These are phyloP conservation scores for Lycium barbarum DNA, from an alignment of 257 asterid species.

Conservation along the genomic window DNA sequence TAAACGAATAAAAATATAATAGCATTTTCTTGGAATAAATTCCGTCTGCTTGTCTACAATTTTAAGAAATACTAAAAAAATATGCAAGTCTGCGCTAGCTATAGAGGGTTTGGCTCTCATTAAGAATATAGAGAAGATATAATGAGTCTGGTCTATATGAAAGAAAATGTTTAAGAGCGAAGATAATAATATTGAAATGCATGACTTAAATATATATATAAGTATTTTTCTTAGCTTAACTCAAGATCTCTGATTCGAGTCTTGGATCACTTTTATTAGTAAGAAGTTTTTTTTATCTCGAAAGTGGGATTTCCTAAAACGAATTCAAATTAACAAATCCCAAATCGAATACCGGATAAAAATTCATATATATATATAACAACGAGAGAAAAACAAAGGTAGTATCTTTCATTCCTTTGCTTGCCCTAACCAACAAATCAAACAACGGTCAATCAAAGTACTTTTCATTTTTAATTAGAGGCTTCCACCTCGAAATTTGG, in stretches of 20 bases:
- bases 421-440: background rate
- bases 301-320: background rate
- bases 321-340: background rate
- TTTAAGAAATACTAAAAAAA: background rate
- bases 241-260: background rate
- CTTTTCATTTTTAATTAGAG: background rate
- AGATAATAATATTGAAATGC: background rate
- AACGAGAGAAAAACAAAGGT: background rate
- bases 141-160: background rate
- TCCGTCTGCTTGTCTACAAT: background rate
- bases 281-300: too few relatives aligned
- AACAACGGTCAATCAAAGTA: background rate
- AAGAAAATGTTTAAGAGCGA: background rate
- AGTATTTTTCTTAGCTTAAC: background rate
- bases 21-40: too few relatives aligned
- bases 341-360: background rate
- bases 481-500: background rate
- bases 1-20: too few relatives aligned
- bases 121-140: background rate
- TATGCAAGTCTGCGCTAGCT: background rate
- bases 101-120: conserved; percentile 5
- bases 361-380: background rate
- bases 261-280: background rate
- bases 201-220: background rate
- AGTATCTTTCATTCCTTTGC: background rate